Evolutionary conservation across 495 filamentous ascomycete genomes (phyloP), one percentile per base, ranked within the genome.

Genomic region (Talaromyces adpressus): DNA sequence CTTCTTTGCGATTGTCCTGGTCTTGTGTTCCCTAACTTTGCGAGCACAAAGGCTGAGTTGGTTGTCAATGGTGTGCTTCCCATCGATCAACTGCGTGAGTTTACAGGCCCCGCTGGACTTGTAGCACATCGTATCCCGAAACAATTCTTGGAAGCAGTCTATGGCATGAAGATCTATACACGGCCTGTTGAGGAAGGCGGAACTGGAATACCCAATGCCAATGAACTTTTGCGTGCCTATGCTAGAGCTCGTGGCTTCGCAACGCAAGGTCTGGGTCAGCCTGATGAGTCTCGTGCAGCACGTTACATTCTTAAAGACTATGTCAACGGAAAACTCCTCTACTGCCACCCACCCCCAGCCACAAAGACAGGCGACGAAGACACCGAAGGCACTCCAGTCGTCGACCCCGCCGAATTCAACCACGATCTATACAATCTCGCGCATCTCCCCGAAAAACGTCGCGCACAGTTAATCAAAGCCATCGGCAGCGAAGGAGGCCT

Each of bases 21-120:
- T 84, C 87, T 99, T 22, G 95, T 99, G 2, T 98, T 99, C 76
- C 93, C 95, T 63, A 97, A 98, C 75, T 99, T 98, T 68, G 93
- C 95, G 54, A 91, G 88, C 53, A 98, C 92, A 29, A 98, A 97
- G 75, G 95, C 91, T 27, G 95, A 99, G 70, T 85, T 99, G 11
- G 95, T 99, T 47, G 92, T 91, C 75, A 93, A 92, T 69, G 95
- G 95, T 68, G 87, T 99, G 45, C 85, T 99, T 6, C 95, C 95
- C 22, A 97, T 99, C 70, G 95, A 99, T 75, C 95, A 99, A 72
- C 83, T 97, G 63, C 86, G 95, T 59, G 95, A 99, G 72, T 96
- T 89, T 77, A 95, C 90, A 2, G 95, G 93, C 3, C 95, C 95
- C 2, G 86, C 88, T 3, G 84, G 82, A 8, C 83, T 99, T 20